Base-by-base conservation (phyloP, 495 filamentous ascomycete genomes). In the Choiromyces venosus region DNA sequence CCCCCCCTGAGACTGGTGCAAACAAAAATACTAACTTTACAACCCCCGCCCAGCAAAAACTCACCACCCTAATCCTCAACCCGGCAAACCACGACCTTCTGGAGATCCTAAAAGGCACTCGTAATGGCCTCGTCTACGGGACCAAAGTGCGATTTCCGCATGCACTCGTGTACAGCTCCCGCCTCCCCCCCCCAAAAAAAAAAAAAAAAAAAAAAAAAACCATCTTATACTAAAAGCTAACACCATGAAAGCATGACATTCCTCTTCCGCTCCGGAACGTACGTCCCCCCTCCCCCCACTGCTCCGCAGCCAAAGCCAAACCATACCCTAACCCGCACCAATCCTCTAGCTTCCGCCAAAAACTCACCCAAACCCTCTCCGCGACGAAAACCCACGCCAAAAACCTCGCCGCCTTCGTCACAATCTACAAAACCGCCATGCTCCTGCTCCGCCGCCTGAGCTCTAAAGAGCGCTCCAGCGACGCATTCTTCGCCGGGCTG, bases 71-170 rank as follows among this genome's bases (percentile, higher is more conserved):
- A 78, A 83, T 97, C 72, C 89, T 94, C 46, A 88, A 98, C 82
- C 93, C 94, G 4, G 84, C 88, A 74, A 90, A 97, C 83, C 91
- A 92, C 71, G 92, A 93, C 77, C 79, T 93, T 69, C 88, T 99
- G 37, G 86, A 91, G 37, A 85, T 99, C 76, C 73, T 94, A 79
- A 99, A 99, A 85, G 92, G 87, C 74, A 89, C 93, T 67, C 93
- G 95, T 83, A 99, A 98, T 90, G 95, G 95, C 82, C 89, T 93
- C 75, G 92, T 97, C 73, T 99, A 98, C 84, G 95, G 95, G 37
- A 89, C 93, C 78, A 99, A 98, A 88, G 92, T 99, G 82, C 93
- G 95, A 76, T 97, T 98, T 86, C 95, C 95, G 78, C 95, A 99
- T 85, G 95, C 95, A 69, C 87, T 99, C 73, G 95, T 99, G 90